These are phyloP conservation scores for Alternaria sp. DNA, from an alignment of 2,329 filamentous ascomycete genomes.

Conservation along the genomic window DNA sequence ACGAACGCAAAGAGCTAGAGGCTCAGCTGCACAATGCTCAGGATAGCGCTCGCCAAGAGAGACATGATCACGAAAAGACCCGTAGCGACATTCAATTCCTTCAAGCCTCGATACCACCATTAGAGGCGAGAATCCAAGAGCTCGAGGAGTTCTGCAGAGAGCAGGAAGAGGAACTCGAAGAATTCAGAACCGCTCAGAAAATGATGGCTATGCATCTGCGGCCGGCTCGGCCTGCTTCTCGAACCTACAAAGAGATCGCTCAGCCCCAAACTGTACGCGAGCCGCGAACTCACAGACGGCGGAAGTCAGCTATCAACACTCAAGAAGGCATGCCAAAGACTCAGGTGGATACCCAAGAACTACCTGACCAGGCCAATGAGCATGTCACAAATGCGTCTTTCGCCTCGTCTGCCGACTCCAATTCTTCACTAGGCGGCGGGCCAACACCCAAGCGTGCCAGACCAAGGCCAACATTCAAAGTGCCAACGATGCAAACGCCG, in stretches of 20 bases:
- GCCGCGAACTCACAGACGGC: conserved; percentile 32
- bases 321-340: conserved; percentile 17
- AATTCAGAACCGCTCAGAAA: conserved; percentile 34
- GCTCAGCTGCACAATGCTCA: conserved; percentile 27
- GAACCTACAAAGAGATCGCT: conserved; percentile 19
- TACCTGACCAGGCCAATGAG: conserved; percentile 28
- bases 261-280: conserved; percentile 22
- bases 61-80: conserved; percentile 23
- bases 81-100: conserved; percentile 26
- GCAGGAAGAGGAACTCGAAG: conserved; percentile 44
- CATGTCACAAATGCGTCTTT: conserved; percentile 34
- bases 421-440: conserved; percentile 27
- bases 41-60: conserved; percentile 10
- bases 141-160: conserved; percentile 37
- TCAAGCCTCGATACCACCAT: conserved; percentile 25
- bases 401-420: conserved; percentile 27
- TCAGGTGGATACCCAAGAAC: conserved; percentile 3
- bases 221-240: conserved; percentile 20
- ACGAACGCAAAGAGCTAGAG: conserved; percentile 27
- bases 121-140: conserved; percentile 35
- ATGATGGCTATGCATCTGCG: conserved; percentile 39
- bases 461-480: conserved; percentile 43
- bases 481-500: conserved; percentile 41
- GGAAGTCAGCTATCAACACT: conserved; percentile 29
- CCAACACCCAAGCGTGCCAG: conserved; percentile 56